Base-by-base conservation (phyloP, 257 asterid genomes). In the Euphrasia confusa region DNA sequence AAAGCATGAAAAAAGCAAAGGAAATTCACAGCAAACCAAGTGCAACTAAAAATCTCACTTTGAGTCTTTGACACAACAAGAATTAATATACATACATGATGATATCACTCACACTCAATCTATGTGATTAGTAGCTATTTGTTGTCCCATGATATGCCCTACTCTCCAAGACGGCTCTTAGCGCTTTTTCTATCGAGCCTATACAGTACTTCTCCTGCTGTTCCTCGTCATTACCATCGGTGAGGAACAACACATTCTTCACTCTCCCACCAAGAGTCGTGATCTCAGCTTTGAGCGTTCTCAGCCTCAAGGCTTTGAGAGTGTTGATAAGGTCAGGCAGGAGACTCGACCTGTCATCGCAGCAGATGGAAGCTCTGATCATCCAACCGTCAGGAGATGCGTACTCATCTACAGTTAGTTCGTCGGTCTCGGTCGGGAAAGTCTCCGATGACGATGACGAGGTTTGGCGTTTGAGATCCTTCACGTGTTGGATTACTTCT, bases 401-500 rank as follows among this genome's bases (percentile, higher is more conserved):
- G 68, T 74, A 70, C 9, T 85, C 94, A 9, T 88, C 96, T 14
- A 90, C 94, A 12, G 72, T 82, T 52, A 90, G 21, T 57, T 90
- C 98, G 9, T 90, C 96, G 14, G 49, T 70, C 58, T 90, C 95
- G 0, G 96, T 82, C 18, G 98, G 98, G 15, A 85, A 77, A 2
- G 74, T 74, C 35, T 68, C 78, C 8, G 94, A 64, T 65, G 79
- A 82, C 66, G 88, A 76, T 24, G 69, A 57, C 2, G 88, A 88
- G 0, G 98, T 85, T 60, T 88, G 96, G 5, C 85, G 73, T 55
- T 81, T 90, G 1, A 90, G 80, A 72, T 90, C 96, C 75, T 90
- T 90, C 80, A 90, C 83, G 44, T 90, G 96, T 39, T 90, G 91
- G 71, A 90, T 84, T 12, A 90, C 98, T 57, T 88, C 96, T 15